phyloP scores from a whole-genome alignment of 495 filamentous ascomycete species.

The Podospora sp. region DNA sequence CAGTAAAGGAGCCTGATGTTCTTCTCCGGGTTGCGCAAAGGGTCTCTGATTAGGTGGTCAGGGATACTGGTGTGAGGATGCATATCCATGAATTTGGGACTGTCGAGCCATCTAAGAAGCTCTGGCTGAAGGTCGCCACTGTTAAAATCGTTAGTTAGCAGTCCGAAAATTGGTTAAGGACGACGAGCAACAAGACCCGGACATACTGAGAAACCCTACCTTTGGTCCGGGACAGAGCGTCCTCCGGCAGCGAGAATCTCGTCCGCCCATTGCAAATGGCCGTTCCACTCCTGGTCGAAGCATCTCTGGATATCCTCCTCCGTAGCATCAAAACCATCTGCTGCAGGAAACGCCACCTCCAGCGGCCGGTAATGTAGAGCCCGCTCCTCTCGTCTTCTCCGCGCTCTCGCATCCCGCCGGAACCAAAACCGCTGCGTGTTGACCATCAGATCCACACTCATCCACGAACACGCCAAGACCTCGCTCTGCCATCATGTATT shows the following conservation, averaged over 20 bases:
- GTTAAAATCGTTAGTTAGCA: background rate
- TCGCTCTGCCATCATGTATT: slow-evolving; percentile 27
- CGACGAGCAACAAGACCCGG: too few relatives aligned
- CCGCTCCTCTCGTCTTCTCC: background rate
- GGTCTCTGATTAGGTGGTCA: slow-evolving; percentile 33
- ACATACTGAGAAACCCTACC: too few relatives aligned
- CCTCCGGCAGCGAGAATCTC: too few relatives aligned
- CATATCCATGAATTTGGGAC: slow-evolving; percentile 28
- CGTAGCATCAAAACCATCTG: background rate
- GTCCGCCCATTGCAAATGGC: background rate
- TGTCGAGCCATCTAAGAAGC: too few relatives aligned
- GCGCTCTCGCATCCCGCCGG: slow-evolving; percentile 13
- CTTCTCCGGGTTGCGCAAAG: slow-evolving; percentile 26
- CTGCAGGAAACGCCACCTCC: background rate
- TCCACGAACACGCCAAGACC: slow-evolving; percentile 38
- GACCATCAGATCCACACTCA: slow-evolving; percentile 34
- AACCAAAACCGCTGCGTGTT: slow-evolving; percentile 37
- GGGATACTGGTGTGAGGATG: slow-evolving; percentile 38
- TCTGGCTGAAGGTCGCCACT: background rate
- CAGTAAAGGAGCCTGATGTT: slow-evolving; percentile 41
- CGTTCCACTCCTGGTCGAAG: background rate
- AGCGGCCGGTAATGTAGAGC: background rate
- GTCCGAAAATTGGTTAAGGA: background rate
- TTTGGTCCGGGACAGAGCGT: too few relatives aligned
- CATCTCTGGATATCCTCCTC: background rate